A percentile compares a stretch with the other conserved stretches of the same genome.
Evolutionary conservation across 73 alveolate species (phyloP).

Genomic region (Uronychia binucleata): DNA sequence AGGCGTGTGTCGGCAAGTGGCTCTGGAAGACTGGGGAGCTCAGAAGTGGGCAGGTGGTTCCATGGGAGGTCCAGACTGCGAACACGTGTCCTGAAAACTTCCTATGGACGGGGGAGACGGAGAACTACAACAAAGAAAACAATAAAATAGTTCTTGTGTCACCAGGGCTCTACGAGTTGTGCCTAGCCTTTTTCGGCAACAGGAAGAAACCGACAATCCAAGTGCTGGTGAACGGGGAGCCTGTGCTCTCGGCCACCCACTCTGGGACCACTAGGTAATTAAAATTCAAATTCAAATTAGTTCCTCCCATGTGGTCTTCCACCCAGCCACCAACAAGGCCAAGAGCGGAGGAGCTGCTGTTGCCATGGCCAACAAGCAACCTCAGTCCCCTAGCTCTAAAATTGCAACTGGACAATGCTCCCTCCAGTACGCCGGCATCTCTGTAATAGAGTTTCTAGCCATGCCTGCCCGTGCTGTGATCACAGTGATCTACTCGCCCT

Average conservation of each 20-base stretch:
- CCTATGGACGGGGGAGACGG: no score
- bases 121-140: slow-evolving; percentile 67
- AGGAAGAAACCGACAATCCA: slow-evolving; percentile 74
- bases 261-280: no score
- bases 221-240: slow-evolving; percentile 75
- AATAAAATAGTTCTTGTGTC: slow-evolving; percentile 69
- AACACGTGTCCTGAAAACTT: slow-evolving; percentile 88
- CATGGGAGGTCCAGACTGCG: slow-evolving; percentile 80
- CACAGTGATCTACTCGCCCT: no score
- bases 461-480: slow-evolving; percentile 97
- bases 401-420: no score
- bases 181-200: slow-evolving; percentile 67
- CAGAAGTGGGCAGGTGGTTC: slow-evolving; percentile 62
- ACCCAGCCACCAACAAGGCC: no score
- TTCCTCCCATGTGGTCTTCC: no score
- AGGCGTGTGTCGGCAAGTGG: slow-evolving; percentile 83
- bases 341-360: no score
- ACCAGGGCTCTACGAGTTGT: slow-evolving; percentile 79
- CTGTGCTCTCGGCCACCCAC: slow-evolving; percentile 62
- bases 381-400: no score
- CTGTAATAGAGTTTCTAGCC: slow-evolving; percentile 90
- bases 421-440: no score
- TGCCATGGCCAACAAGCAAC: no score
- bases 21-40: slow-evolving; percentile 78
- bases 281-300: no score